Percentiles rank a stretch among this genome's conserved stretches.
These are phyloP conservation scores for Begonia fuchsioides DNA, from an alignment of 306 rosid species.

Conservation along the genomic window DNA sequence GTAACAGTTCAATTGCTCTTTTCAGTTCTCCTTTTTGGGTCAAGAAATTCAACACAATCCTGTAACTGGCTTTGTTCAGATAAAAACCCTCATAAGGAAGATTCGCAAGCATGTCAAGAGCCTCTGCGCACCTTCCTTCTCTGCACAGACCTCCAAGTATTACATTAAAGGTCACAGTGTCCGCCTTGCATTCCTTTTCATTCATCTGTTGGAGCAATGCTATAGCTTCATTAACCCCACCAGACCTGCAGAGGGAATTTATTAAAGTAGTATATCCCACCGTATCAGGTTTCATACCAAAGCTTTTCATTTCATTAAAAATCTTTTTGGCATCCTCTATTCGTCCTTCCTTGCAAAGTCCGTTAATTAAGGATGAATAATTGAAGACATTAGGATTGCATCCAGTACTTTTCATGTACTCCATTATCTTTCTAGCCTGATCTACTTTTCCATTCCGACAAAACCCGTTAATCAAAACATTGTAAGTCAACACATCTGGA, in stretches of 20 bases:
- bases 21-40: slow-evolving; percentile 33
- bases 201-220: slow-evolving; percentile 65
- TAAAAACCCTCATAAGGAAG: slow-evolving; percentile 70
- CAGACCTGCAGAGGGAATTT: slow-evolving; percentile 46
- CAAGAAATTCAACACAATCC: slow-evolving; percentile 65
- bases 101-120: slow-evolving; percentile 50
- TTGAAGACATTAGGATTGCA: slow-evolving; percentile 57
- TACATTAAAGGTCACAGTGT: slow-evolving; percentile 56
- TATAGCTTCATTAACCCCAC: slow-evolving; percentile 38
- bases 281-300: slow-evolving; percentile 50
- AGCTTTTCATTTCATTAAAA: slow-evolving; percentile 43
- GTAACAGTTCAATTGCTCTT: slow-evolving; percentile 43
- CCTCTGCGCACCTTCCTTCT: slow-evolving; percentile 51
- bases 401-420: slow-evolving; percentile 69
- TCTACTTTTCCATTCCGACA: slow-evolving; percentile 46
- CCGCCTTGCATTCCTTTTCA: slow-evolving; percentile 37
- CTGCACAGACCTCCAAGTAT: slow-evolving; percentile 67
- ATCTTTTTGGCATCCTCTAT: slow-evolving; percentile 40
- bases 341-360: slow-evolving; percentile 43
- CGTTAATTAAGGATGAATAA: slow-evolving; percentile 59
- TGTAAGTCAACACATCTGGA: slow-evolving; percentile 70
- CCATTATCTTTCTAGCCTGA: slow-evolving; percentile 49
- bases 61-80: slow-evolving; percentile 65
- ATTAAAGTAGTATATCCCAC: slow-evolving; percentile 57
- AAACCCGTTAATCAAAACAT: slow-evolving; percentile 60